Conservation (phyloP, 2,329 filamentous ascomycete species). For the Pestalotiopsis sp. region DNA sequence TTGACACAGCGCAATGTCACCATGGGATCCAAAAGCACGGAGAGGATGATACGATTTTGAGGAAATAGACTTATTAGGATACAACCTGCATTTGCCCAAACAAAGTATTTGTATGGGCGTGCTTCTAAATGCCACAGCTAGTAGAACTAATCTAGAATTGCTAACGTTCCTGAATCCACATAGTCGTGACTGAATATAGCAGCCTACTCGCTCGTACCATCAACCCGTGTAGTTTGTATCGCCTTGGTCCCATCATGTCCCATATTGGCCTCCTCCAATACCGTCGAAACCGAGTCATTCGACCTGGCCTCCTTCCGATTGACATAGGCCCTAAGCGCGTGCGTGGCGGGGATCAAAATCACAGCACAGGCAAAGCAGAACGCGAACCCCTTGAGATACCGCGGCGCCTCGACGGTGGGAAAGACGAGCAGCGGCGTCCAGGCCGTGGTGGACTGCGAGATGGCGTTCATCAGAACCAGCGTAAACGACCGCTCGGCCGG, state of each 20-base stretch:
- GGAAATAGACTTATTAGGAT: no score
- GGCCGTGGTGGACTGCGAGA: conserved; percentile 55
- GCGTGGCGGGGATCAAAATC: conserved; percentile 21
- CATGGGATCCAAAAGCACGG: no score
- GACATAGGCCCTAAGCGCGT: conserved; percentile 23
- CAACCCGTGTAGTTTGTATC: not conserved
- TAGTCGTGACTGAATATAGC: no score
- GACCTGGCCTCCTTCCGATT: conserved; percentile 18
- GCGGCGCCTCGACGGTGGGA: conserved; percentile 42
- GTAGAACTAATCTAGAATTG: not conserved
- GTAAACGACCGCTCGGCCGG: conserved; percentile 49
- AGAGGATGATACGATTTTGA: no score
- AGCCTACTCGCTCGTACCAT: not conserved
- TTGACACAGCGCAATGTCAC: no score
- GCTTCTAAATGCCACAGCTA: not conserved
- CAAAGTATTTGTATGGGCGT: no score
- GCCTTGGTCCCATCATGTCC: not conserved
- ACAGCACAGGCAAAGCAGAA: conserved; percentile 12
- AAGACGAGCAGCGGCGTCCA: conserved; percentile 58
- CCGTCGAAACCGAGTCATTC: not conserved
- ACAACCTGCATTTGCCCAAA: no score
- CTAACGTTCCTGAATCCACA: not conserved
- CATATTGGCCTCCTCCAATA: not conserved
- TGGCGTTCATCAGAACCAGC: conserved; percentile 51
- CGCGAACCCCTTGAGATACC: conserved; percentile 38